phyloP scores from a whole-genome alignment of 352 stramenopile species.

The Pythium inflatum region DNA sequence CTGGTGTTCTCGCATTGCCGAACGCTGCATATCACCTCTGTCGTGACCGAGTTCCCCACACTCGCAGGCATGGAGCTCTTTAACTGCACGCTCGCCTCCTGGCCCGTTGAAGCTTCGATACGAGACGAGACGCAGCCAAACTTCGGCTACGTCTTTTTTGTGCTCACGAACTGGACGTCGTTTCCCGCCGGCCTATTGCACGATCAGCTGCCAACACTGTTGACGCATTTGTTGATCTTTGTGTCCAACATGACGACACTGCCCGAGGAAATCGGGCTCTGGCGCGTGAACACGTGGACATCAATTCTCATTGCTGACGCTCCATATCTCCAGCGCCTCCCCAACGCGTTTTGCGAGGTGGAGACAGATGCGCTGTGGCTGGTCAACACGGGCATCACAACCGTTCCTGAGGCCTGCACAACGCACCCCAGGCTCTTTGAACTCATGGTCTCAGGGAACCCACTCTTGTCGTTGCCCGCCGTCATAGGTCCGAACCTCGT shows the following conservation, averaged over 20 bases:
- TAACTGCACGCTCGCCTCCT: constrained; percentile 22
- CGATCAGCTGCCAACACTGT: neutral
- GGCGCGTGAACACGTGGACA: neutral
- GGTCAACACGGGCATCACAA: neutral
- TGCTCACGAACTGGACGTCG: neutral
- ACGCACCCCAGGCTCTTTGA: neutral
- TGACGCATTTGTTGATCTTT: neutral
- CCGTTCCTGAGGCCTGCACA: neutral
- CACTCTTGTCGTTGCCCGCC: neutral
- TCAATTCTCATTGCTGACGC: neutral
- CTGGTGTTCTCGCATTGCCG: constrained; percentile 33
- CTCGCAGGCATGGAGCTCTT: constrained; percentile 24
- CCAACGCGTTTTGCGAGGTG: neutral
- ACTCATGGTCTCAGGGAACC: neutral
- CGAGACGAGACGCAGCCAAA: neutral
- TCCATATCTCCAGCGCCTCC: neutral
- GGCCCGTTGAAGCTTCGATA: constrained; percentile 7
- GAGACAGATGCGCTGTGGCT: neutral
- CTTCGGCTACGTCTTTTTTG: neutral
- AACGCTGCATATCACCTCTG: constrained; percentile 6
- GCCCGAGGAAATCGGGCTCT: constrained; percentile 10
- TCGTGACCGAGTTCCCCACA: constrained; percentile 9
- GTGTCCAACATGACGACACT: constrained; percentile 5
- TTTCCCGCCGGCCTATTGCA: constrained; percentile 13
- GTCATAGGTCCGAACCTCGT: neutral